Conservation (phyloP, 306 rosid species). For the Vigna reflexopilosa region DNA sequence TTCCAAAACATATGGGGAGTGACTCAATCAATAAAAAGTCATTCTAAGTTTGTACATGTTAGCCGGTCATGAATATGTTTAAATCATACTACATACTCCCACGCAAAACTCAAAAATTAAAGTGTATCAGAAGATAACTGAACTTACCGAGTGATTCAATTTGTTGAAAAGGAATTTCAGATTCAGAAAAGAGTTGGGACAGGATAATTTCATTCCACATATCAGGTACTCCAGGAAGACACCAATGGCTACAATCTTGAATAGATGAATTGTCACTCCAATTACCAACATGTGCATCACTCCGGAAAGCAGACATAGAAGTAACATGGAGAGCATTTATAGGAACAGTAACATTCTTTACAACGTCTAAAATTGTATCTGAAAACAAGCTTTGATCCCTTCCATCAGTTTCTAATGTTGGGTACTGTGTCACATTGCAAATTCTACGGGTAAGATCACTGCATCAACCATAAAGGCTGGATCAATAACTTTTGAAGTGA, state of each 20-base stretch:
- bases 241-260: constrained; percentile 92
- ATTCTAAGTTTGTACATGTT: neutral
- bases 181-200: constrained; percentile 55
- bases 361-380: constrained; percentile 62
- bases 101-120: constrained; percentile 2
- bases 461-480: constrained; percentile 46
- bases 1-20: neutral
- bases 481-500: constrained; percentile 34
- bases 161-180: constrained; percentile 47
- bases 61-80: neutral
- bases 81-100: constrained; percentile 25
- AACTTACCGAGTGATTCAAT: constrained; percentile 52
- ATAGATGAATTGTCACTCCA: constrained; percentile 70
- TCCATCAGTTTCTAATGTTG: constrained; percentile 57
- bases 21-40: neutral
- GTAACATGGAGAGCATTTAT: constrained; percentile 68
- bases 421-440: constrained; percentile 65
- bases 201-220: constrained; percentile 83
- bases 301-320: constrained; percentile 79
- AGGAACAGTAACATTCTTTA: constrained; percentile 57
- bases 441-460: constrained; percentile 63
- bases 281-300: constrained; percentile 83
- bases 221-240: constrained; percentile 91
- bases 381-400: constrained; percentile 63
- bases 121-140: constrained; percentile 17